A percentile compares a stretch with the other conserved stretches of the same genome.
These are phyloP conservation scores for Geotrichum aggregatum DNA, from an alignment of 1,139 yeast species.

Conservation along the genomic window DNA sequence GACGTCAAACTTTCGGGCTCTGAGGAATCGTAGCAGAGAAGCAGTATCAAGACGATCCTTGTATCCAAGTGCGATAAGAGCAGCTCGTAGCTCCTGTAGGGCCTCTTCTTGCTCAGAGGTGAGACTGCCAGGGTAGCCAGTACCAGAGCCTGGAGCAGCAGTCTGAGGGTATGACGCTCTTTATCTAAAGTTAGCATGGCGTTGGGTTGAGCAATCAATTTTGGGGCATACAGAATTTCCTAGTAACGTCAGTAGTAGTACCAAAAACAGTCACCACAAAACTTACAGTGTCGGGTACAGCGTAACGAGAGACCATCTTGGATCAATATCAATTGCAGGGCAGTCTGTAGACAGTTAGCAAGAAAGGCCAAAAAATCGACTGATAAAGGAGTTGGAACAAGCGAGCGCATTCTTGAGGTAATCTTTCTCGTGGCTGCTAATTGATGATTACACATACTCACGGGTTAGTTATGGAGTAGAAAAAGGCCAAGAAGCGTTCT, in stretches of 20 bases:
- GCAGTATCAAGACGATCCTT: constrained; percentile 80
- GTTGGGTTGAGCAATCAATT: not conserved
- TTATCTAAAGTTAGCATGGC: not conserved
- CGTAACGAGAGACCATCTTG: constrained; percentile 15
- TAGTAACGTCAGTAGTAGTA: constrained; percentile 6
- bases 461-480: not conserved
- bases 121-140: constrained; percentile 82
- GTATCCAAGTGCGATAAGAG: constrained; percentile 61
- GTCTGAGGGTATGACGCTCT: constrained; percentile 57
- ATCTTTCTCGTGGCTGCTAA: too few species aligned
- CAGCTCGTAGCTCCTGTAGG: constrained; percentile 55
- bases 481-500: not conserved
- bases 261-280: not conserved
- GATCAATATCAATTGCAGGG: not conserved
- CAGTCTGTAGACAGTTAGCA: not conserved
- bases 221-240: constrained; percentile 17
- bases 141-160: constrained; percentile 55
- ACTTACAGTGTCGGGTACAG: constrained; percentile 15
- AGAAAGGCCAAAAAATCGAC: too few species aligned
- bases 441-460: not conserved
- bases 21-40: constrained; percentile 79
- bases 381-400: too few species aligned
- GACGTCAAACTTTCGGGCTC: constrained; percentile 93
- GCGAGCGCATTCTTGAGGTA: too few species aligned
- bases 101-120: constrained; percentile 63